Percentiles rank a stretch among this genome's conserved stretches.
phyloP scores from a whole-genome alignment of 2,329 filamentous ascomycete species.

The Zymoseptoria brevis region DNA sequence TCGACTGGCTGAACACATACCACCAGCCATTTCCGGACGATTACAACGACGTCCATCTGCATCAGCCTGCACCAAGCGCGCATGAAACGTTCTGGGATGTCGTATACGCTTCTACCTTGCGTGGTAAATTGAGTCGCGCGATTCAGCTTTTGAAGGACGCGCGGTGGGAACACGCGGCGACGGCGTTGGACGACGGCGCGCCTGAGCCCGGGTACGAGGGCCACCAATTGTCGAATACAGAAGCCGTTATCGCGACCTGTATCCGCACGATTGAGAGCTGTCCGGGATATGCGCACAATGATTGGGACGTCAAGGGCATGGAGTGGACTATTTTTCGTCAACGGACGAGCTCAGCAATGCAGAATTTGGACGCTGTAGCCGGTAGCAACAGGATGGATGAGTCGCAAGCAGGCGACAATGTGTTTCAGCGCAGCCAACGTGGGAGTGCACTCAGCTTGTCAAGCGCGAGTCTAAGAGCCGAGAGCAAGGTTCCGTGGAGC shows the following conservation, averaged over 20 bases:
- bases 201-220: constrained; percentile 63
- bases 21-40: constrained; percentile 67
- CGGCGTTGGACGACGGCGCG: constrained; percentile 49
- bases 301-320: constrained; percentile 76
- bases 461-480: constrained; percentile 63
- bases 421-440: constrained; percentile 17
- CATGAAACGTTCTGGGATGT: constrained; percentile 79
- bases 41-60: constrained; percentile 54
- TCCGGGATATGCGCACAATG: constrained; percentile 55
- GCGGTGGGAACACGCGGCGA: constrained; percentile 69
- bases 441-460: constrained; percentile 50
- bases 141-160: constrained; percentile 63
- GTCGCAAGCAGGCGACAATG: constrained; percentile 28
- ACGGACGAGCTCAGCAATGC: constrained; percentile 54
- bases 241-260: constrained; percentile 58
- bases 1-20: constrained; percentile 72
- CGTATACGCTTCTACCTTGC: constrained; percentile 64
- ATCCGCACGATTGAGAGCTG: constrained; percentile 64
- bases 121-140: constrained; percentile 63
- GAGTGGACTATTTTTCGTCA: constrained; percentile 82
- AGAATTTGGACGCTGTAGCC: constrained; percentile 67
- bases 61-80: constrained; percentile 64
- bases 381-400: constrained; percentile 56
- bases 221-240: constrained; percentile 67
- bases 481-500: constrained; percentile 80